Conservation (phyloP, 495 filamentous ascomycete species). For the Halenospora varia region DNA sequence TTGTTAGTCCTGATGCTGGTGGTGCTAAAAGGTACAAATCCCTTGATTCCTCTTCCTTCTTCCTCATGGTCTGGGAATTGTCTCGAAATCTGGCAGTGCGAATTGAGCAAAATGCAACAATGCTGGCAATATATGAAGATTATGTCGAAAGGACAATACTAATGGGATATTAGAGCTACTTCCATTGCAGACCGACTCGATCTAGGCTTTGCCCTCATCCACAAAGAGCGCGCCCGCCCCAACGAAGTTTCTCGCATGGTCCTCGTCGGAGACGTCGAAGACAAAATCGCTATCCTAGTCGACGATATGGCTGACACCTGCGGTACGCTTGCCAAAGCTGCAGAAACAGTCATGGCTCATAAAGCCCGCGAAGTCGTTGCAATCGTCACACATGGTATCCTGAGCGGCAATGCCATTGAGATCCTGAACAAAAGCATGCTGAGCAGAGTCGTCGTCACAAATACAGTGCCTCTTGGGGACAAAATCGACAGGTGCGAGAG, state of each 20-base stretch:
- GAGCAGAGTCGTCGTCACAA: constrained; percentile 83
- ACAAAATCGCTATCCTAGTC: constrained; percentile 52
- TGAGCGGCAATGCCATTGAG: constrained; percentile 88
- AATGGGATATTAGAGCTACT: constrained; percentile 60
- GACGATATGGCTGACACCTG: constrained; percentile 93
- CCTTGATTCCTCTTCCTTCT: constrained; percentile 5
- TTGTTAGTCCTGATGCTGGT: constrained; percentile 94
- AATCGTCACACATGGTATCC: constrained; percentile 93
- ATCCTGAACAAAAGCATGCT: constrained; percentile 80
- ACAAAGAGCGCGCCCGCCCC: constrained; percentile 93
- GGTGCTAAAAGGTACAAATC: constrained; percentile 81
- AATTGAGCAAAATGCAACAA: no score
- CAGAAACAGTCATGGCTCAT: constrained; percentile 85
- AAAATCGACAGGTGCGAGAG: constrained; percentile 76
- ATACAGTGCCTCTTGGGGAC: constrained; percentile 87
- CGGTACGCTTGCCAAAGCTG: constrained; percentile 90
- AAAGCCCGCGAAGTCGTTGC: constrained; percentile 85
- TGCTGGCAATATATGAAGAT: neutral
- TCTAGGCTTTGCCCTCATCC: constrained; percentile 94
- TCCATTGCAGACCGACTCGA: constrained; percentile 93
- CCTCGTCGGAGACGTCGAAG: constrained; percentile 72
- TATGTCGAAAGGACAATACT: neutral
- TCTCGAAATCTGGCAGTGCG: neutral
- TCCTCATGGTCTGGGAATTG: neutral
- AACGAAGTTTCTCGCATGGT: constrained; percentile 98